Evolutionary conservation across 805 yeast genomes (phyloP).

Genomic region (Wickerhamiella kurtzmanii): DNA sequence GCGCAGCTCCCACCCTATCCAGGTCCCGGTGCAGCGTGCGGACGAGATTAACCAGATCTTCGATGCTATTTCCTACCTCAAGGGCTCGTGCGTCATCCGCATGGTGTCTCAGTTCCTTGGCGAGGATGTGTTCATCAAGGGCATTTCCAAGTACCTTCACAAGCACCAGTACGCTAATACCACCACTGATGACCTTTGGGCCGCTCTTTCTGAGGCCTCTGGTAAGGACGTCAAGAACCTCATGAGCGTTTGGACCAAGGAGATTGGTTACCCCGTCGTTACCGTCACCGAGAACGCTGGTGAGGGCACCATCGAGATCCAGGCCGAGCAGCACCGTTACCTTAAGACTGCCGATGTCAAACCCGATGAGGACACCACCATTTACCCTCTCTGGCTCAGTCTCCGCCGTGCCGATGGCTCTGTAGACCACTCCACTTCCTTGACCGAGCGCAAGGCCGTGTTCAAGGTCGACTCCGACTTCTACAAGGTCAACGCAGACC

Average conservation of each 20-base stretch:
- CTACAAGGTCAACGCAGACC: slow-evolving; percentile 49
- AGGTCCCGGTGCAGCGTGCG: slow-evolving; percentile 68
- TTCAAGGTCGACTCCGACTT: slow-evolving; percentile 35
- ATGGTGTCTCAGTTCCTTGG: slow-evolving; percentile 68
- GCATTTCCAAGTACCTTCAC: slow-evolving; percentile 57
- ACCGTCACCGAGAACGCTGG: slow-evolving; percentile 33
- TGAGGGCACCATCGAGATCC: slow-evolving; percentile 23
- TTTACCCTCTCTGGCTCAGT: slow-evolving; percentile 44
- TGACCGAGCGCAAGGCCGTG: slow-evolving; percentile 37
- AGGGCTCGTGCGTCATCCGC: slow-evolving; percentile 65
- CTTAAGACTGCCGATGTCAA: slow-evolving; percentile 47
- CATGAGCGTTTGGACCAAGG: slow-evolving; percentile 61
- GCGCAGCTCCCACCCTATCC: slow-evolving; percentile 62
- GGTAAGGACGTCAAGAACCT: slow-evolving; percentile 45
- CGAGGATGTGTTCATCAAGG: slow-evolving; percentile 51
- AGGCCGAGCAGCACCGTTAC: slow-evolving; percentile 45
- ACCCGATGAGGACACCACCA: slow-evolving; percentile 41
- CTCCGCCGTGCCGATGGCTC: slow-evolving; percentile 42
- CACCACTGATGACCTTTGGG: slow-evolving; percentile 61
- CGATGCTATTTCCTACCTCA: slow-evolving; percentile 67
- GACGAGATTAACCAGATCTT: slow-evolving; percentile 70
- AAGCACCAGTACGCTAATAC: slow-evolving; percentile 57
- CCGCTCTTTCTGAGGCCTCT: slow-evolving; percentile 45
- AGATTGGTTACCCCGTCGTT: slow-evolving; percentile 61
- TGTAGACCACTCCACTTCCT: slow-evolving; percentile 40